Evolutionary conservation across 2,329 filamentous ascomycete species (phyloP), one percentile per base, ranked within the genome.

Genomic region (Grosmannia serpens): DNA sequence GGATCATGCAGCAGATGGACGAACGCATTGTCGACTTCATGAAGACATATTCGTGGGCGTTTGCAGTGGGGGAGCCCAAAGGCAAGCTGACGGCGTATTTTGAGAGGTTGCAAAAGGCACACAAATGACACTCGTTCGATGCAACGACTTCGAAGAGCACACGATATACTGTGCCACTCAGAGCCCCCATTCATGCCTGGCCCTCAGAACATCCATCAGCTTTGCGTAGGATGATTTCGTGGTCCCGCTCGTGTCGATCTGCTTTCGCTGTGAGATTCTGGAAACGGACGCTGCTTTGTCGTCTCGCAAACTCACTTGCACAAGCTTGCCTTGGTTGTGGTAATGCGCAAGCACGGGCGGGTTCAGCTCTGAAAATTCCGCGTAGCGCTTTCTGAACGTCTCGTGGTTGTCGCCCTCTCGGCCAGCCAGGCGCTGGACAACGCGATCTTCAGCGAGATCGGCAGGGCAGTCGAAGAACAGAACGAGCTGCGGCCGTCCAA

Each of bases 21-120:
- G 31, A 38, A 22, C 55, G 55, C 1, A 51, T 57, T 20, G 29
- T 9, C 1, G 31, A 17, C 1, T 57, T 57, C 24, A 35, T 57
- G 41, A 11, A 33, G n/a, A 44, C 8, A 20, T 58, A 58, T 26
- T 24, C 56, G 17, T 58, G 56, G 56, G 56, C 49, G 8, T 58
- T 58, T 35, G 9, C 38, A 20, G 13, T 49, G 33, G 56, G 56
- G 20, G 24, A 53, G 31, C 56, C 56, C 35, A 58, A 29, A 22
- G 56, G 56, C 20, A 58, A 58, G 35, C 50, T 58, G 49, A 58
- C 56, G 24, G 56, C 56, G 7, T 58, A 53, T 38, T 58, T 53
- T 46, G 56, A 53, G 35, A 56, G 7, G 29, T 6, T 44, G 35
- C 13, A 27, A 11, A 2, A 26, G 26, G 15, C 13, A 17, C 27